Conservation (phyloP, 129 eudicot species). For the Solidago caesia region DNA sequence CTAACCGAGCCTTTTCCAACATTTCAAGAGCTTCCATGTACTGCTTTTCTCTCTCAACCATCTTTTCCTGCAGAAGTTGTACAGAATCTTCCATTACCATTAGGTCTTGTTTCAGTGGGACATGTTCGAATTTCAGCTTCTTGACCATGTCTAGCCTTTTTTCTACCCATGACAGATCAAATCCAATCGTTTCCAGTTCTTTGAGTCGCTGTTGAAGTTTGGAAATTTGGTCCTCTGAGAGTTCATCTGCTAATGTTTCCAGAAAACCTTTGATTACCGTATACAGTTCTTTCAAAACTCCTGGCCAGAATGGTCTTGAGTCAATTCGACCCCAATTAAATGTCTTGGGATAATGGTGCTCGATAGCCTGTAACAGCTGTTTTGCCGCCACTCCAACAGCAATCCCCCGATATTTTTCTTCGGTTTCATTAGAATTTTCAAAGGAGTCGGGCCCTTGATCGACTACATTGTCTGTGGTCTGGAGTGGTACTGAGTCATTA, state of each 20-base stretch:
- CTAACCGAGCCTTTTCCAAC: not conserved
- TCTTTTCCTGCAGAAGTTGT: not conserved
- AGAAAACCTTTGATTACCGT: not conserved
- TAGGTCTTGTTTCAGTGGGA: not conserved
- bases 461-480: not conserved
- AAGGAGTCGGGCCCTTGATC: not conserved
- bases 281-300: not conserved
- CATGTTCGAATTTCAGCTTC: not conserved
- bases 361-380: not conserved
- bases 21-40: conserved; percentile 1
- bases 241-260: not conserved
- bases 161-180: conserved; percentile 20
- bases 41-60: not conserved
- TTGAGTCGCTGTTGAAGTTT: not conserved
- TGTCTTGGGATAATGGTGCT: conserved; percentile 3
- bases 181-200: not conserved
- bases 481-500: not conserved
- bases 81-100: not conserved
- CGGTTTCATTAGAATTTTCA: not conserved
- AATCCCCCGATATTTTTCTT: not conserved
- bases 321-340: not conserved
- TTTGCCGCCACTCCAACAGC: conserved; percentile 1
- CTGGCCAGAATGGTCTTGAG: not conserved
- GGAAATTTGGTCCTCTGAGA: not conserved
- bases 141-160: conserved; percentile 10